These are phyloP conservation scores for Talinum fruticosum DNA, from an alignment of 148 eudicot genomes.

Conservation along the genomic window DNA sequence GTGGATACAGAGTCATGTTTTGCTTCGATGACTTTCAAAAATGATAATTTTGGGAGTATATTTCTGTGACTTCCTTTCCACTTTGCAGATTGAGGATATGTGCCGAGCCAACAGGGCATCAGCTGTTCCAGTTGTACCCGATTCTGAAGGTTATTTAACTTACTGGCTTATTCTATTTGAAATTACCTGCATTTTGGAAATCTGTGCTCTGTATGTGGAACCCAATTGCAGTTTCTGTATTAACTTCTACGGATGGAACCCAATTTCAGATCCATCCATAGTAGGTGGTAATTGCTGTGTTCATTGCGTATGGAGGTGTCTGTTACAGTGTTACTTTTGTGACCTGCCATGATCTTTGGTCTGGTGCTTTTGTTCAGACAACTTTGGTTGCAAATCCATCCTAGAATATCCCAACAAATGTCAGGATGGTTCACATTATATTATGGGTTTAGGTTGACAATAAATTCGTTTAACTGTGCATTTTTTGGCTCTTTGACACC, in stretches of 20 bases:
- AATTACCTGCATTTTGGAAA: slow-evolving; percentile 1
- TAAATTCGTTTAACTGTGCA: background rate
- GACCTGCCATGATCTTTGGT: background rate
- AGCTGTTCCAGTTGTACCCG: slow-evolving; percentile 86
- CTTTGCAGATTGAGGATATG: slow-evolving; percentile 78
- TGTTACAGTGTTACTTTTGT: background rate
- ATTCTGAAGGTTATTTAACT: slow-evolving; percentile 65
- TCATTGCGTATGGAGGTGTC: background rate
- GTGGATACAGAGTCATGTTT: background rate
- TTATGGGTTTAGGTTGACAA: background rate
- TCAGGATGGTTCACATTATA: background rate
- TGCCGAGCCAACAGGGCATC: slow-evolving; percentile 54
- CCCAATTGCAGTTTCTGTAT: background rate
- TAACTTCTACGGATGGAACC: background rate
- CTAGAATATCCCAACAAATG: background rate
- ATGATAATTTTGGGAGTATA: background rate
- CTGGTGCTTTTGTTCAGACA: background rate
- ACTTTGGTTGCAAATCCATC: background rate
- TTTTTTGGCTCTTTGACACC: background rate
- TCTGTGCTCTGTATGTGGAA: background rate
- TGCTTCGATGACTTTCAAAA: background rate
- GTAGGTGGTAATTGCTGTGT: background rate
- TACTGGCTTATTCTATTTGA: background rate
- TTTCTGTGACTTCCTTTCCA: background rate
- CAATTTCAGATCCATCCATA: background rate